Percentiles rank a stretch among this genome's conserved stretches.
phyloP scores from a whole-genome alignment of 148 eudicot species.

The Tetragonia tetragonoides region DNA sequence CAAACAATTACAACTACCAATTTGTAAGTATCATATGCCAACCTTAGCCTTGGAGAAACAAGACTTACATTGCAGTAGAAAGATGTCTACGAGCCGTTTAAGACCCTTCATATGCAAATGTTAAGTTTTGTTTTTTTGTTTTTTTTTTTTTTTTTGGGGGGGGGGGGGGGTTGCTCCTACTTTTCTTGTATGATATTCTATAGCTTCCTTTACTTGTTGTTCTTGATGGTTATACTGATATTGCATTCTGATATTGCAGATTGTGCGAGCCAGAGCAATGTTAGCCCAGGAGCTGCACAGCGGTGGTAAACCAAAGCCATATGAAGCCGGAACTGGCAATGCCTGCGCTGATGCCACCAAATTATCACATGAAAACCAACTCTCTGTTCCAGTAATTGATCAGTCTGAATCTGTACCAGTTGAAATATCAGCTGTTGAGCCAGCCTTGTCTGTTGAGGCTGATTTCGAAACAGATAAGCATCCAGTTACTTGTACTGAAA shows the following conservation, averaged over 20 bases:
- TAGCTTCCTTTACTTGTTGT: background rate
- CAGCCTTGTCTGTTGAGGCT: slow-evolving; percentile 25
- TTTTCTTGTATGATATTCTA: background rate
- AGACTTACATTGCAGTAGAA: too few relatives aligned
- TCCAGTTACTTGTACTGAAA: slow-evolving; percentile 40
- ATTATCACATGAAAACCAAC: slow-evolving; percentile 36
- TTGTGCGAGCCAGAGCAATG: slow-evolving; percentile 68
- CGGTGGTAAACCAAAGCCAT: slow-evolving; percentile 37
- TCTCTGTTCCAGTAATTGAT: slow-evolving; percentile 41
- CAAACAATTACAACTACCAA: too few relatives aligned
- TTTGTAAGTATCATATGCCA: too few relatives aligned
- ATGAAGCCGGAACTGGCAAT: slow-evolving; percentile 27
- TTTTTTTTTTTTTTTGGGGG: too few relatives aligned
- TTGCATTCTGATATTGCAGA: slow-evolving; percentile 42
- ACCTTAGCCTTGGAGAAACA: too few relatives aligned
- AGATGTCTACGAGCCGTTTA: too few relatives aligned
- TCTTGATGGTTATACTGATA: background rate
- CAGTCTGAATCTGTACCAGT: slow-evolving; percentile 39
- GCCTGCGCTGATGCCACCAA: slow-evolving; percentile 25
- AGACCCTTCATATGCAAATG: too few relatives aligned
- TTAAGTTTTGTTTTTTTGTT: too few relatives aligned
- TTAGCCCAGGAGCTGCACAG: slow-evolving; percentile 55
- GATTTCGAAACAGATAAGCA: slow-evolving; percentile 55
- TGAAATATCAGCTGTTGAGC: slow-evolving; percentile 35
- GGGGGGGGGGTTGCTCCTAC: background rate